Conservation (phyloP, 2,329 filamentous ascomycete species). For the Fusarium beomiforme region DNA sequence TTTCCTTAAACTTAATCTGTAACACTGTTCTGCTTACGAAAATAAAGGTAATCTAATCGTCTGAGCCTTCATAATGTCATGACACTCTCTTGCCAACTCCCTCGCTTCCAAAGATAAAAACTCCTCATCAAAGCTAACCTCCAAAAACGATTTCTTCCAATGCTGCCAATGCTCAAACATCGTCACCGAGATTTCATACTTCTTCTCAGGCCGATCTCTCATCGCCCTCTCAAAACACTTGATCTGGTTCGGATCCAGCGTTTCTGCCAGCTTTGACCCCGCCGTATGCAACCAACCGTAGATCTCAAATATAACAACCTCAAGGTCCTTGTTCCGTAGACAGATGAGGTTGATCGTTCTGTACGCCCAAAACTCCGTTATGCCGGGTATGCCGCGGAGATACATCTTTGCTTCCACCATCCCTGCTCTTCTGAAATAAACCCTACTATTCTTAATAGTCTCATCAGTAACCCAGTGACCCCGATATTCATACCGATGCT, state of each 20-base stretch:
- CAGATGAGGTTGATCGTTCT: not conserved
- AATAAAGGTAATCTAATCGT: not conserved
- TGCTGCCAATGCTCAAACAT: constrained; percentile 21
- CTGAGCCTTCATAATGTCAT: constrained; percentile 12
- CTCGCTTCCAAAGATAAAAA: not conserved
- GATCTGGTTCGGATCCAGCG: not conserved
- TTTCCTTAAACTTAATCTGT: too few relatives aligned
- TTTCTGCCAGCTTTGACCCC: not conserved
- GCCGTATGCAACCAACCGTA: constrained; percentile 7
- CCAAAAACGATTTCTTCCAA: constrained; percentile 3
- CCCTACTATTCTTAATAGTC: not conserved
- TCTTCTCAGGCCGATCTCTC: not conserved
- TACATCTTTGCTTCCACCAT: constrained; percentile 4
- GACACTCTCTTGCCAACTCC: not conserved
- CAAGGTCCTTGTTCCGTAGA: rapidly evolving
- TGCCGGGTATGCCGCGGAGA: not conserved
- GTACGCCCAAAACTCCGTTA: not conserved
- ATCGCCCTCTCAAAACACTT: not conserved
- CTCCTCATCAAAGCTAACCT: not conserved
- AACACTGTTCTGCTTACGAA: not conserved
- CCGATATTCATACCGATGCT: not conserved
- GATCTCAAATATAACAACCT: not conserved
- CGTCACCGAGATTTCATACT: not conserved
- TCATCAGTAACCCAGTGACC: not conserved
- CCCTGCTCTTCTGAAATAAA: not conserved